A percentile compares a stretch with the other conserved stretches of the same genome.
Evolutionary conservation across 2,329 filamentous ascomycete species (phyloP).

Genomic region (Arthrobotrys megalospora): DNA sequence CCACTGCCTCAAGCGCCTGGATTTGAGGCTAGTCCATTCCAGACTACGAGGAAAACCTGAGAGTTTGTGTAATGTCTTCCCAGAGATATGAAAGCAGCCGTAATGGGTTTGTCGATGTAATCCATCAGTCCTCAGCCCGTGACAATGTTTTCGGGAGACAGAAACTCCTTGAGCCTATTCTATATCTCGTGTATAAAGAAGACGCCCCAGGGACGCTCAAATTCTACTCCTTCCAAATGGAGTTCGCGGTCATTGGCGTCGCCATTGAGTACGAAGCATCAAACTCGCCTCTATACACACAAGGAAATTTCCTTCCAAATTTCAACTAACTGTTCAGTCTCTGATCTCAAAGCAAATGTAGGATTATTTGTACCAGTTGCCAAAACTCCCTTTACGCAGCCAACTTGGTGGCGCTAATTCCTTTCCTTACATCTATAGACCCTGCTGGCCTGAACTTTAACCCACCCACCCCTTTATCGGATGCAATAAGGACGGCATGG

Average conservation of each 20-base stretch:
- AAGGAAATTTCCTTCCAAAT: neutral
- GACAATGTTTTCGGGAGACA: neutral
- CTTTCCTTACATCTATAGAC: no score
- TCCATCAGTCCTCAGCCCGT: neutral
- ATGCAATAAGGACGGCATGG: neutral
- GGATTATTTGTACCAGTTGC: neutral
- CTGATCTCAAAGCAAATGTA: neutral
- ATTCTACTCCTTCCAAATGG: neutral
- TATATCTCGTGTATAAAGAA: neutral
- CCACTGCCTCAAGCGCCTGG: no score
- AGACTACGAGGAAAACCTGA: no score
- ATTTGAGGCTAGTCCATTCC: no score
- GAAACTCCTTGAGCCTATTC: neutral
- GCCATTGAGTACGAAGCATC: neutral
- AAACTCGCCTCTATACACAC: neutral
- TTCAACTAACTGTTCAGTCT: neutral
- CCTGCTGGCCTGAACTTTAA: no score
- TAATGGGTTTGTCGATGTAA: no score
- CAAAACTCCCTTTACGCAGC: no score
- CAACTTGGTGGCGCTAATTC: no score
- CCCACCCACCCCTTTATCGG: neutral
- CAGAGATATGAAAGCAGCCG: no score
- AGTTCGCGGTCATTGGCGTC: neutral
- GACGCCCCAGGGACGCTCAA: neutral
- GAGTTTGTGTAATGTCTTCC: no score